Percentiles rank a stretch among this genome's conserved stretches.
Conservation (phyloP, 73 alveolate species). For the Effrenium voratum region DNA sequence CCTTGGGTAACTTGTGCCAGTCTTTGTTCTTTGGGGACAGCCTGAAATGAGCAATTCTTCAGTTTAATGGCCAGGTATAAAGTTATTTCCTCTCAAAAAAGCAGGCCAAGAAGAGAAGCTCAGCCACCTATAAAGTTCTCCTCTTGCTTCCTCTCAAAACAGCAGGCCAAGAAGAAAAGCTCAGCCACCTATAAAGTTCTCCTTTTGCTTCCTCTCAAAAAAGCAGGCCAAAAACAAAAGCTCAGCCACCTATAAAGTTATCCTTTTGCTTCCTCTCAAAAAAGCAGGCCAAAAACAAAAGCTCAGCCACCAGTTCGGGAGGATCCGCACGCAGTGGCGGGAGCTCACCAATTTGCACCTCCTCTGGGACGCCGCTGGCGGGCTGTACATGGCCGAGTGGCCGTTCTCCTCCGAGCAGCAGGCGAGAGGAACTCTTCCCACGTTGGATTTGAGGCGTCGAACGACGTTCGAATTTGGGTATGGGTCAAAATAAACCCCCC, state of each 20-base stretch:
- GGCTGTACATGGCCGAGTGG: conserved; percentile 59
- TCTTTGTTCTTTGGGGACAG: too few relatives aligned
- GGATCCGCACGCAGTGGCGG: conserved; percentile 56
- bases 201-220: neutral
- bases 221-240: neutral
- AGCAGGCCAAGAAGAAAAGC: neutral
- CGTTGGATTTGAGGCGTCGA: too few relatives aligned
- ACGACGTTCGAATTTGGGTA: too few relatives aligned
- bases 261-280: neutral
- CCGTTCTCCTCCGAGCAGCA: neutral
- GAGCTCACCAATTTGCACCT: conserved; percentile 20
- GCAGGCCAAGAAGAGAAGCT: neutral
- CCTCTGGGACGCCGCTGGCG: conserved; percentile 89
- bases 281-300: neutral
- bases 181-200: neutral
- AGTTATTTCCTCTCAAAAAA: neutral
- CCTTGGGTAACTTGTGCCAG: too few relatives aligned
- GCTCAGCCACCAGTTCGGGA: neutral
- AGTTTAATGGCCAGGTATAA: neutral
- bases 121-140: neutral
- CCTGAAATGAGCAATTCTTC: neutral
- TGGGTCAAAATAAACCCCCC: too few relatives aligned
- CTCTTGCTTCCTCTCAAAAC: neutral
- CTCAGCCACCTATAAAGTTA: neutral
- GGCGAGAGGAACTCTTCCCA: too few relatives aligned